Evolutionary conservation across 2,329 filamentous ascomycete species (phyloP), one percentile per base, ranked within the genome.

Genomic region (Hypoxylon sp.): DNA sequence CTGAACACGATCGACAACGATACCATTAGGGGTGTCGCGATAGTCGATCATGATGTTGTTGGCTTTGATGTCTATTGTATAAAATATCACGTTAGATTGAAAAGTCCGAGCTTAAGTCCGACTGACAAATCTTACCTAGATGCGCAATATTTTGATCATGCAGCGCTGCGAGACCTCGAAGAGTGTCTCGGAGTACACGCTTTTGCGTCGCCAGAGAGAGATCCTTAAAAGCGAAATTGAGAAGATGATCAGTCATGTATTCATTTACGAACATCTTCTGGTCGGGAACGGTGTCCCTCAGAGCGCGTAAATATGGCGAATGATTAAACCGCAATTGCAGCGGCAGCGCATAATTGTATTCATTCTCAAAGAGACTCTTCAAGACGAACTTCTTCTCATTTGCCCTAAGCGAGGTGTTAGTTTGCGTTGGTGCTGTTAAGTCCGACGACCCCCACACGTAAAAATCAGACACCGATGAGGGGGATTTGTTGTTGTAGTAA

Each of bases 221-320:
- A 38, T 73, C 65, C 59, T 71, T 72, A 57, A 73, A 71, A 42
- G 64, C 71, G 51, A 77, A 69, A 54, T 65, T 66, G 48, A 78
- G 68, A 12, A 77, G 66, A 64, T 77, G 65, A 38, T 73, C 72
- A 4, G 65, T 70, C 54, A 75, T 64, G 63, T 76, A 76, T 50
- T 72, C 69, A 46, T 74, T 78, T 51, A 76, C 70, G 54, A 77
- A 76, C 65, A 77, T 74, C 20, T 69, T 72, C 54, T 73, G 64
- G 13, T 74, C 70, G 5, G 75, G 73, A 51, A 76, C 66, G 27
- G 71, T 73, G 59, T 78, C 75, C 31, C 70, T 62, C 12, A 71
- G 47, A 3, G 69, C 66, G 25, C 73, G 69, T 36, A 76, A 54
- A 57, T 75, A 70, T 19, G 68, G 69, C 47, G 66, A 70, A 27